Evolutionary conservation across 2,329 filamentous ascomycete species (phyloP), one percentile per base, ranked within the genome.

Genomic region (Diaporthe destruens): DNA sequence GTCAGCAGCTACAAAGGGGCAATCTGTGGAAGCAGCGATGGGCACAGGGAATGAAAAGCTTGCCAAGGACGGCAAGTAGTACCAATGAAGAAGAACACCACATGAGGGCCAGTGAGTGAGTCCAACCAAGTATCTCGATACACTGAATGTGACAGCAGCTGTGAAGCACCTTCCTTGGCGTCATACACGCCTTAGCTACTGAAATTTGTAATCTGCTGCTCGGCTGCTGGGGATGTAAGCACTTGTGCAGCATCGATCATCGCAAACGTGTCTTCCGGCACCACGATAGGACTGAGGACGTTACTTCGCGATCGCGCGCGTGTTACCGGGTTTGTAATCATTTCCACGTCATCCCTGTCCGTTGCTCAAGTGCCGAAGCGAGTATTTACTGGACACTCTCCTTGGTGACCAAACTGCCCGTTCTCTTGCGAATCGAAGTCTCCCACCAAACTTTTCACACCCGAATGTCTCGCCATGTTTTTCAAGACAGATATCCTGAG

Each of bases 181-280:
- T 53, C 49, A 66, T 36, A 53, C 61, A 49, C 47, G 61, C 32
- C 61, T 25, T 53, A n/a, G n/a, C n/a, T n/a, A 53, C 47, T 66
- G 47, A 49, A 36, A 20, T 4, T 53, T 12, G 47, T n/a, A 53
- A 49, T 53, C 7, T 53, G 5, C 47, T 39, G 25, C n/a, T 66
- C 39, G 32, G 42, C 23, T 49, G 16, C 20, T 18, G 44, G 36
- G 32, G 47, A n/a, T 7, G 61, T 66, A 53, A 66, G 61, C 61
- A 66, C 44, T 66, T 53, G 47, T 18, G 32, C 29, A 6, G 54
- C 20, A 29, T 3, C 14, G 61, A 53, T 53, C 61, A 11, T 53
- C 47, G 32, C 47, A 7, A 53, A 53, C 5, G 36, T 23, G 29
- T 25, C 9, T 51, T 20, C 25, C 61, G 29, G 44, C 32, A 49